A percentile compares a stretch with the other conserved stretches of the same genome.
These are phyloP conservation scores for Mucor indicus DNA, from an alignment of 371 early-diverging fungal genomes.

Conservation along the genomic window DNA sequence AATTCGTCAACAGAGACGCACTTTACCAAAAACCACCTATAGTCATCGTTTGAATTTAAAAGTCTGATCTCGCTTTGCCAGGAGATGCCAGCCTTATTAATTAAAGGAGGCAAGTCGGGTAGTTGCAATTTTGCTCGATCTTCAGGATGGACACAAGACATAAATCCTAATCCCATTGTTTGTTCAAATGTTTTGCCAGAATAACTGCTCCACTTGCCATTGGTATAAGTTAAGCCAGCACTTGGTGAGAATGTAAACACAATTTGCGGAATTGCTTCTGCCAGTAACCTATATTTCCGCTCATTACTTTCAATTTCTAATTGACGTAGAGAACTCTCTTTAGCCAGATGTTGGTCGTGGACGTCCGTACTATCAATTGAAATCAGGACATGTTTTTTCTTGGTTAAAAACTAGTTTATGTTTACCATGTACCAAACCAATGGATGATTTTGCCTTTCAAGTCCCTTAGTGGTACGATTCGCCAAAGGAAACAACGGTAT, in stretches of 20 bases:
- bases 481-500: constrained; percentile 60
- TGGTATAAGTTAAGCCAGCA: constrained; percentile 59
- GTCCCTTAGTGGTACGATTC: constrained; percentile 60
- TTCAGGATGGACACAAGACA: constrained; percentile 63
- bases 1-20: constrained; percentile 60
- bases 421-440: constrained; percentile 53
- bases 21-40: constrained; percentile 65
- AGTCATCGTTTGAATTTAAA: constrained; percentile 44
- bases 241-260: constrained; percentile 64
- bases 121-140: constrained; percentile 55
- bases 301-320: constrained; percentile 61
- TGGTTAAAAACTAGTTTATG: not conserved
- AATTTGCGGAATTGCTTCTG: constrained; percentile 68
- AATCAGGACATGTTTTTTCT: not conserved
- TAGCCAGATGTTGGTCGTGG: constrained; percentile 60
- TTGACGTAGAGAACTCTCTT: constrained; percentile 52
- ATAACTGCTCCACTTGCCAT: constrained; percentile 60
- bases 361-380: constrained; percentile 49
- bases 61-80: constrained; percentile 61
- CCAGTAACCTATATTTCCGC: constrained; percentile 60
- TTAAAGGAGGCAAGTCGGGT: constrained; percentile 40
- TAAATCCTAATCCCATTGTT: constrained; percentile 57
- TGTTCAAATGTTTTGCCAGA: constrained; percentile 57
- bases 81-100: constrained; percentile 45
- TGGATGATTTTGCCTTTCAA: constrained; percentile 57